Base-by-base conservation (phyloP, 2,329 filamentous ascomycete genomes). In the Fusarium sp. region DNA sequence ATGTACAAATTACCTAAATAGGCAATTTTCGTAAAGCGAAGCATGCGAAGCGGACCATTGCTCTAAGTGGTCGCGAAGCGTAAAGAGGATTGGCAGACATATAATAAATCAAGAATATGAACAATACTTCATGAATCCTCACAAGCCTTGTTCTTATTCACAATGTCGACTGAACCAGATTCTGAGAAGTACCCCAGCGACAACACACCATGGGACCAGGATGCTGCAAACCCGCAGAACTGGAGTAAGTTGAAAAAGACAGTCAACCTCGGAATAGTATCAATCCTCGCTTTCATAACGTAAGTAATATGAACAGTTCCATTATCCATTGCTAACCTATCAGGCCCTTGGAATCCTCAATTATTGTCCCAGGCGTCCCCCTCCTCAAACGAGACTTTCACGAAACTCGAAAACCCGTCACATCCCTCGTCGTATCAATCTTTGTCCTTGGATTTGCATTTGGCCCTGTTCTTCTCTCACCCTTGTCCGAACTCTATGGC, bases 321-420 rank as follows among this genome's bases (percentile, higher is more conserved):
- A 22, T 22, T 22, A 22, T 22, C 22, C 22, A 22, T 24, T 24
- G 24, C 56, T 62, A 32, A 62, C 15, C 6, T 4, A 10, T 19
- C 1, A 56, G 60, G 13, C 60, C 60, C 0, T 19, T 63, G 15
- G 49, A 63, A 49, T 63, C 60, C 0, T 56, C 60, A 3, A 26
- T 63, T 32, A 63, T 63, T 6, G 49, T 63, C 7, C 56, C 56
- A 4, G 60, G 56, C 1, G 60, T 63, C 15, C 49, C 56, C 1
- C 56, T 63, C 28, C 26, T 63, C 2, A 62, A 55, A 41, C n/a
- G 56, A 3, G 60, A 62, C 17, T 41, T 63, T 14, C 15, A 40
- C 7, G 60, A 63, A 22, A 62, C 32, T 0, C 20, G 52, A 17
- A 35, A 46, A 19, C 37, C 78, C 1, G 53, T 63, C 75, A 43